Evolutionary conservation across 2,329 filamentous ascomycete genomes (phyloP), one percentile per base, ranked within the genome.

Genomic region (Bertia moriformis): DNA sequence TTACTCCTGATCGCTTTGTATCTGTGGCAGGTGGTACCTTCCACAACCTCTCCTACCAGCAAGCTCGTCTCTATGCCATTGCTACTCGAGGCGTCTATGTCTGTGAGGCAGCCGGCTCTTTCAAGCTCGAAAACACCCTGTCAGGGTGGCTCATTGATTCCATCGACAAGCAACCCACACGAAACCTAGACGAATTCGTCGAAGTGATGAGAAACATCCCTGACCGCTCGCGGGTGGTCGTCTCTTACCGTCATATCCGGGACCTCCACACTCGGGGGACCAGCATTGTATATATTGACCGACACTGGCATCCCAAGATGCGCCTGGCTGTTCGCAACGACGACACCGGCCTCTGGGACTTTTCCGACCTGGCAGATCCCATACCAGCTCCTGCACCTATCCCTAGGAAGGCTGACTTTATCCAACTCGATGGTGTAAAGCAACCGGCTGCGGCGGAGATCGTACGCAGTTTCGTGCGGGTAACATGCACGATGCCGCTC

Each of bases 301-400:
- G 91, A 33, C 91, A 98, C 59, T 98, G 91, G 91, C 82, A 86
- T 38, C 79, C 80, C 41, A 93, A 93, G 64, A 96, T 98, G 83
- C 81, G 87, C 51, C 65, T 95, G 50, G 88, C 89, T 3, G 75
- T 89, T 39, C 78, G 91, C 41, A 98, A 98, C 57, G 91, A 98
- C 52, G 63, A 69, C 44, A 84, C 84, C 1, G 93, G 91, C 4
- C 63, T 95, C 5, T 98, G 91, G 93, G 91, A 98, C 58, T 96
- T 96, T 51, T 73, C 73, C 20, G 84, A 93, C 51, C 67, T 98
- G 27, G 82, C 78, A 14, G 83, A 91, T 43, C 69, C 91, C 19
- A 64, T 95, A 12, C 83, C 87, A 18, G 77, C 86, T 0, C 66
- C 79, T 14, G 66, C 79, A 3, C 79, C 83, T 0, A 72, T 82